Base-by-base conservation (phyloP, 371 early-diverging fungal genomes). In the Syncephalastrum racemosum region DNA sequence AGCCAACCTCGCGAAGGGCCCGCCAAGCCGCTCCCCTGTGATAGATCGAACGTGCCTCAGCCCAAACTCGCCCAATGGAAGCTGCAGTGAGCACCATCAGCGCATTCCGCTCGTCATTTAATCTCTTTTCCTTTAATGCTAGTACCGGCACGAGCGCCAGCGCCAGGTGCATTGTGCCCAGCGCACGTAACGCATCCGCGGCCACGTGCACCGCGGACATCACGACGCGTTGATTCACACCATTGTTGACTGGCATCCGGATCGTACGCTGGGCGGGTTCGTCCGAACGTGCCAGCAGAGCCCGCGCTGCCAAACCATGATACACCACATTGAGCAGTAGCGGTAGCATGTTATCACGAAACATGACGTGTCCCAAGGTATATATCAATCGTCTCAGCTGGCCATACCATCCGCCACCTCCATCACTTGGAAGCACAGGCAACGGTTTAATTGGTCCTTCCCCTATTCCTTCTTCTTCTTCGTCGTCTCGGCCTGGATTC, bases 281-380 rank as follows among this genome's bases (percentile, higher is more conserved):
- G 41, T 47, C 51, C 22, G 73, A 66, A 20, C 56, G 47, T 6
- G 25, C 42, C 24, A 71, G 24, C 18, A 77, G 56, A 18, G 59
- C 42, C 22, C 70, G 63, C 5, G 74, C 78, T 13, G 72, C 70
- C 16, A 56, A 23, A 6, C 68, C 41, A 45, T 74, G 78, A 41
- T 70, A 67, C 6, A 71, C 40, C 12, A 72, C 25, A 36, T 77
- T 71, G 42, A 77, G 47, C 2, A 77, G 25, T 15, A 77, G 43
- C 3, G 75, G 72, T 15, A 73, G 48, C 50, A 71, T 77, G 27
- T 77, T 77, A 50, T 77, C 68, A 48, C 63, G 68, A 54, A 77
- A 77, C 41, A 72, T 52, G 27, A 67, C 67, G 20, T 62, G 59
- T n/a, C 67, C 27, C 19, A 53, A 31, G 10, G 36, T 8, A 31